Evolutionary conservation across 2,329 filamentous ascomycete species (phyloP), one percentile per base, ranked within the genome.

Genomic region (Ilyonectria destructans): DNA sequence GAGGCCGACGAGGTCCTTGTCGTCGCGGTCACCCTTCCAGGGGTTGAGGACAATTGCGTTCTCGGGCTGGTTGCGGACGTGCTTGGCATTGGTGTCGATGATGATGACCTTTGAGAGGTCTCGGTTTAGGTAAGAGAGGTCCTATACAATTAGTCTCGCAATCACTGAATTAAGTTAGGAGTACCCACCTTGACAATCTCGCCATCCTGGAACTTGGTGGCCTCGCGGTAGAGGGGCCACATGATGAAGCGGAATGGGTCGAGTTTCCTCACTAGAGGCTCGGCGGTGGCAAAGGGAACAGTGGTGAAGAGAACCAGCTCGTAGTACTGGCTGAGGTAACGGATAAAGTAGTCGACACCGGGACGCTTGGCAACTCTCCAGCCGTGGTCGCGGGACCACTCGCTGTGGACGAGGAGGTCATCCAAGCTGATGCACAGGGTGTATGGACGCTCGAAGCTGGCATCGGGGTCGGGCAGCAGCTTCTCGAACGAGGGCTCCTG

Each of bases 311-410:
- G 90, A 59, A 98, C 96, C 62, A 99, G 87, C 82, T 99, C 96
- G 80, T 98, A 99, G 87, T 99, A 98, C 82, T 98, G 95, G 82
- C 93, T 96, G 56, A 99, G 88, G 81, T 99, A 99, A 78, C 94
- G 93, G 71, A 99, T 85, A 85, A 99, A 99, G 85, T 99, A 99
- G 84, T 99, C 96, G 69, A 97, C 89, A 52, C 96, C 96, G 40
- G 96, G 96, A 57, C 96, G 90, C 85, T 99, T 99, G 31, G 96
- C 96, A 69, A 97, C 88, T 74, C 96, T 91, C 95, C 96, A 99
- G 67, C 96, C 96, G 78, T 98, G 93, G 80, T 98, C 94, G 65
- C 96, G 90, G 26, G 91, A 90, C 96, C 96, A 99, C 80, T 97
- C 94, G 78, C 93, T 97, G 84, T 98, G 96, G 33, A 99, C 90